Evolutionary conservation across 192 early-diverging fungal genomes (phyloP).

Genomic region (Chytriomyces sp.): DNA sequence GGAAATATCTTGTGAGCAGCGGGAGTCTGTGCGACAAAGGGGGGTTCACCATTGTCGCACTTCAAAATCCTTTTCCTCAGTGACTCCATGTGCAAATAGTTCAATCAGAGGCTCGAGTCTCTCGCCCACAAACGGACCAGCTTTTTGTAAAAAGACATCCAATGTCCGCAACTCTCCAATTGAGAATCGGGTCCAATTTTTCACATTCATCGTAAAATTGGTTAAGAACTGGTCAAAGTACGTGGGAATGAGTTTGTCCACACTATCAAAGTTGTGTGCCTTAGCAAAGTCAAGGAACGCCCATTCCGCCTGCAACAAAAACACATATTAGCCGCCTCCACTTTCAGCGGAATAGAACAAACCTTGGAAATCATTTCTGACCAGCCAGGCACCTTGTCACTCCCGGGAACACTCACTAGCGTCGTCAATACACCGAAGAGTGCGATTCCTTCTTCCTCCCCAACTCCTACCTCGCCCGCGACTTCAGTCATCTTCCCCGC

Average conservation of each 20-base stretch:
- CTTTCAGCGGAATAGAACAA: conserved; percentile 4
- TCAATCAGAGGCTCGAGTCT: conserved; percentile 42
- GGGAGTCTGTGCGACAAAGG: not conserved
- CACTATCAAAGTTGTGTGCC: conserved; percentile 6
- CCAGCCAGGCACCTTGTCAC: conserved; percentile 42
- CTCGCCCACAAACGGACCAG: conserved; percentile 36
- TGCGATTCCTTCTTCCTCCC: conserved; percentile 22
- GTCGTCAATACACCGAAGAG: conserved; percentile 41
- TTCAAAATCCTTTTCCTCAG: conserved; percentile 46
- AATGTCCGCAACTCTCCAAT: conserved; percentile 39
- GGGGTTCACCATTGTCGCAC: conserved; percentile 42
- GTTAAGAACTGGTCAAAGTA: conserved; percentile 27
- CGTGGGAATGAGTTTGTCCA: conserved; percentile 26
- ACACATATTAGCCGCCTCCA: not conserved
- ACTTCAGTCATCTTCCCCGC: conserved; percentile 21
- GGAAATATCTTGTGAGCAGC: not conserved
- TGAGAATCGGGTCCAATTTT: conserved; percentile 50
- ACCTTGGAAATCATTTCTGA: conserved; percentile 28
- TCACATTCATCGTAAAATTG: not conserved
- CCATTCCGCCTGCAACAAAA: not conserved
- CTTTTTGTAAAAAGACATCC: conserved; percentile 32
- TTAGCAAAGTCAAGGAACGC: conserved; percentile 11
- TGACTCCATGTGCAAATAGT: conserved; percentile 30
- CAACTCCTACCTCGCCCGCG: not conserved
- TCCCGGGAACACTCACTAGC: conserved; percentile 37